These are phyloP conservation scores for Diophrys appendiculata DNA, from an alignment of 73 alveolate species.

Conservation along the genomic window DNA sequence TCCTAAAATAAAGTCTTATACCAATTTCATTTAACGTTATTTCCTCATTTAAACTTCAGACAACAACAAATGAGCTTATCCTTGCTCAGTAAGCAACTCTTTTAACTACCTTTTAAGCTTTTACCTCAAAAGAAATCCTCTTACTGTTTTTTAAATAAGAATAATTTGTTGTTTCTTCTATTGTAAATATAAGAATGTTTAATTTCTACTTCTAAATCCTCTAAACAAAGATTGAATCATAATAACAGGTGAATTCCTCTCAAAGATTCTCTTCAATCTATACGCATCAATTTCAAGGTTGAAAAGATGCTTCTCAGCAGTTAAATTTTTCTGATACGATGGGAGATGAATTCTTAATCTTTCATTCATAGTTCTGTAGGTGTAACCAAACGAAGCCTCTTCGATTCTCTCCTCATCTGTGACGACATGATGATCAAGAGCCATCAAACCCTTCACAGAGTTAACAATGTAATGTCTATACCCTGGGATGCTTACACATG, in stretches of 20 bases:
- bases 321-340: constrained; percentile 40
- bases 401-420: constrained; percentile 74
- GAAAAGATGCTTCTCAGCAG: constrained; percentile 67
- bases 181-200: background rate
- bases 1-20: background rate
- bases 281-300: constrained; percentile 63
- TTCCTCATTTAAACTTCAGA: background rate
- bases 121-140: constrained; percentile 29
- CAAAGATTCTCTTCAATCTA: constrained; percentile 53
- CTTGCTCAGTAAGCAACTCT: constrained; percentile 14
- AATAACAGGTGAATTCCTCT: constrained; percentile 52
- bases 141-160: constrained; percentile 22
- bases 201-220: background rate
- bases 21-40: constrained; percentile 19
- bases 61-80: constrained; percentile 22
- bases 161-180: background rate
- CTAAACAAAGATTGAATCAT: constrained; percentile 45
- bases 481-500: constrained; percentile 58
- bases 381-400: constrained; percentile 53
- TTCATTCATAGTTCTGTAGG: constrained; percentile 58
- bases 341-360: constrained; percentile 62
- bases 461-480: constrained; percentile 62
- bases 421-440: constrained; percentile 54
- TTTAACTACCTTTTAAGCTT: constrained; percentile 22
- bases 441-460: constrained; percentile 42